A percentile compares a stretch with the other conserved stretches of the same genome.
These are phyloP conservation scores for Thoreauomyces humboldtii DNA, from an alignment of 192 early-diverging fungal genomes.

Conservation along the genomic window DNA sequence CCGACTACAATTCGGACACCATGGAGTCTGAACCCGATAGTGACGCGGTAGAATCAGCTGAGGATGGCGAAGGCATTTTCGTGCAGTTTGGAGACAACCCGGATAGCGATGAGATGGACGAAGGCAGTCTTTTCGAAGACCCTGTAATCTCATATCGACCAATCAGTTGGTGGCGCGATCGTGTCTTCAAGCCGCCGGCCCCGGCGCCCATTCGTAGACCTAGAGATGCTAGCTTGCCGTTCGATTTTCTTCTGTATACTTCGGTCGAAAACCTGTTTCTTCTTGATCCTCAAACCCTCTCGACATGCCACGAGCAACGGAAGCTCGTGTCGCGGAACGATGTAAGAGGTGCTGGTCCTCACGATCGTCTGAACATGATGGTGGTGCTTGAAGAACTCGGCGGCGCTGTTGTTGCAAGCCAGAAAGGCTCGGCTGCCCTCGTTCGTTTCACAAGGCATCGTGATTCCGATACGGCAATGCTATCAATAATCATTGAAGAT, in stretches of 20 bases:
- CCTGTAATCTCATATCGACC: background rate
- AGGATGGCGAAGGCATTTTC: too few relatives aligned
- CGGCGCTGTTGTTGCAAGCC: conserved; percentile 19
- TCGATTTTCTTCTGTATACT: conserved; percentile 3
- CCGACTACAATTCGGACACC: too few relatives aligned
- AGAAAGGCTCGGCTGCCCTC: conserved; percentile 22
- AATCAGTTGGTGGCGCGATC: conserved; percentile 11
- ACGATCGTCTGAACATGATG: conserved; percentile 1
- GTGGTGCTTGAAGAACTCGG: conserved; percentile 13
- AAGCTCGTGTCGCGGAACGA: background rate
- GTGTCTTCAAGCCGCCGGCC: conserved; percentile 2
- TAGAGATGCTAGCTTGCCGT: too few relatives aligned
- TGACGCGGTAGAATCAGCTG: too few relatives aligned
- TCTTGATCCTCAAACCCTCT: conserved; percentile 2
- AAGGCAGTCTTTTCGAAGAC: background rate
- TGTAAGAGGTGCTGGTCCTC: background rate
- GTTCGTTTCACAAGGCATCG: conserved; percentile 4
- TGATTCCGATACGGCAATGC: too few relatives aligned
- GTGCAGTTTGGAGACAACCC: too few relatives aligned
- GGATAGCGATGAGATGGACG: too few relatives aligned
- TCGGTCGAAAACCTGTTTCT: conserved; percentile 14
- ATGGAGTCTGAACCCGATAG: too few relatives aligned
- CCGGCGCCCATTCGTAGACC: conserved; percentile 3
- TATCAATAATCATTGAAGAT: too few relatives aligned
- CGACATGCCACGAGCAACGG: background rate